phyloP scores from a whole-genome alignment of 2,329 filamentous ascomycete species.

The Stagonosporopsis rhizophila region DNA sequence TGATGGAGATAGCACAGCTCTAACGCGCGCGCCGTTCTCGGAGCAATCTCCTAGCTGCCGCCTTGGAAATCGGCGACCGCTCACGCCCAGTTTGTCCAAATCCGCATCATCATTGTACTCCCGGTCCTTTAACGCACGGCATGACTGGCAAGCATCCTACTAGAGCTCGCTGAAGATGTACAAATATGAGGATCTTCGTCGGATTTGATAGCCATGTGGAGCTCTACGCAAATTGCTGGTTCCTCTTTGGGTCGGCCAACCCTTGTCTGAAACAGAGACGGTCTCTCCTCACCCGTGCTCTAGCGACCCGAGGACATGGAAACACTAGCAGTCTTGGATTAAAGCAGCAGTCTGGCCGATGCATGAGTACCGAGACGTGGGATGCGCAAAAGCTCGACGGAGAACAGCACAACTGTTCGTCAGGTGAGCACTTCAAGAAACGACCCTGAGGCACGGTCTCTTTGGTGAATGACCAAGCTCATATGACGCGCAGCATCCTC shows the following conservation, averaged over 20 bases:
- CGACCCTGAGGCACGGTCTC: conserved; percentile 10
- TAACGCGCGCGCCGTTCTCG: conserved; percentile 12
- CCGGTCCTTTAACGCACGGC: neutral
- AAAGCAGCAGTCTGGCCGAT: conserved; percentile 24
- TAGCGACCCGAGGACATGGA: conserved; percentile 22
- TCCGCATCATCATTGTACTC: neutral
- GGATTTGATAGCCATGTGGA: conserved; percentile 6
- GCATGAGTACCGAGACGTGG: conserved; percentile 26
- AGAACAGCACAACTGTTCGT: conserved; percentile 6
- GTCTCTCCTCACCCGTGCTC: conserved; percentile 1
- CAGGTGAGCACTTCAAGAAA: conserved; percentile 18
- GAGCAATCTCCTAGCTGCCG: conserved; percentile 17
- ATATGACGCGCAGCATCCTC: neutral
- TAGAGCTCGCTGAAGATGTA: neutral
- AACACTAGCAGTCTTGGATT: conserved; percentile 12
- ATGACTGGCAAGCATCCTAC: neutral
- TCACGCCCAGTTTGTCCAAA: conserved; percentile 2
- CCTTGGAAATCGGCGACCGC: conserved; percentile 12
- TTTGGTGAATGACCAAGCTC: neutral
- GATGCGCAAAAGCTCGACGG: conserved; percentile 5
- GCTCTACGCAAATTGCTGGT: conserved; percentile 4
- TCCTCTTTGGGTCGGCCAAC: neutral
- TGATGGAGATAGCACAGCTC: conserved; percentile 5
- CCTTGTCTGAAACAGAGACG: conserved; percentile 18
- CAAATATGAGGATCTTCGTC: conserved; percentile 14